Conservation (phyloP, 176 grass and related monocot genomes). For the Hsuehochloa calcarea region DNA sequence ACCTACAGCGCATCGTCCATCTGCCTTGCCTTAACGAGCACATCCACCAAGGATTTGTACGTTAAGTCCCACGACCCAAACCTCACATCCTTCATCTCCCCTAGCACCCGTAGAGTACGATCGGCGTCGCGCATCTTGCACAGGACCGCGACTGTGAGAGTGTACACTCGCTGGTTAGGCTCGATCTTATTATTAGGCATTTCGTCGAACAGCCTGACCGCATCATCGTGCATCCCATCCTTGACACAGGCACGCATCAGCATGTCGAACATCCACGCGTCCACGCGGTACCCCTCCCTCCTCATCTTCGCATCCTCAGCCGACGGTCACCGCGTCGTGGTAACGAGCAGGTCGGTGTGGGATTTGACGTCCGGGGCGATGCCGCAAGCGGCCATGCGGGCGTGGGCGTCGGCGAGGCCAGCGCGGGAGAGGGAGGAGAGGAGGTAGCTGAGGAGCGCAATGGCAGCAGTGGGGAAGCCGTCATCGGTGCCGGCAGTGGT, state of each 20-base stretch:
- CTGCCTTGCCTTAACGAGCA: conserved; percentile 54
- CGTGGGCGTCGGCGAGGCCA: conserved; percentile 37
- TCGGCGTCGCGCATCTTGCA: conserved; percentile 49
- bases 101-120: conserved; percentile 34
- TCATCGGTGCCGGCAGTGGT: conserved; percentile 23
- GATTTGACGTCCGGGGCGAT: conserved; percentile 43
- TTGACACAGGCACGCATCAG: conserved; percentile 57
- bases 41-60: conserved; percentile 39
- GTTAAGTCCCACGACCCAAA: conserved; percentile 40
- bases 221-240: conserved; percentile 40
- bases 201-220: conserved; percentile 71
- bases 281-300: conserved; percentile 35
- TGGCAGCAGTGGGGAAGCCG: neutral
- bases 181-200: conserved; percentile 34
- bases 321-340: conserved; percentile 36
- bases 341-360: conserved; percentile 53
- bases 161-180: conserved; percentile 41
- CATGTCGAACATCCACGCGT: conserved; percentile 49
- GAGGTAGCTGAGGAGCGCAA: conserved; percentile 40
- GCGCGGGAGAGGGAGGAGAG: conserved; percentile 29
- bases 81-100: conserved; percentile 51
- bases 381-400: conserved; percentile 44
- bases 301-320: conserved; percentile 50
- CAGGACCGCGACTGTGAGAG: conserved; percentile 17
- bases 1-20: conserved; percentile 60